A percentile compares a stretch with the other conserved stretches of the same genome.
phyloP scores from a whole-genome alignment of 2,329 filamentous ascomycete genomes.

The Biscogniauxia mediterranea region DNA sequence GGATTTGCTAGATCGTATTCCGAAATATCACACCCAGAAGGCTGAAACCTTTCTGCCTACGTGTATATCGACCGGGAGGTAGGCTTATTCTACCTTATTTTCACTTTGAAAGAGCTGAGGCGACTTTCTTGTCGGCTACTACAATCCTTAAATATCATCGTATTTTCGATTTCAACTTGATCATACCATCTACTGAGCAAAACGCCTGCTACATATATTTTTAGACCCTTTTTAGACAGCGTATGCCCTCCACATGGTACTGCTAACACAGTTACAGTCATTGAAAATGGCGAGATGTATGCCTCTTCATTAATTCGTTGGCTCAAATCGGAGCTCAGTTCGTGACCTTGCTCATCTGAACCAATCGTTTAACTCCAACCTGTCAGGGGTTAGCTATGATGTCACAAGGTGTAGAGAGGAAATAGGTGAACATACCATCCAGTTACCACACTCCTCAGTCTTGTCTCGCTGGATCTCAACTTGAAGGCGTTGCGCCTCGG shows the following conservation, averaged over 20 bases:
- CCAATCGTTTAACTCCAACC: constrained; percentile 74
- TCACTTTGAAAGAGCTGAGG: no score
- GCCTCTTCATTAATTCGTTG: neutral
- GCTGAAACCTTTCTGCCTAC: no score
- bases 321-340: constrained; percentile 14
- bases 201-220: neutral
- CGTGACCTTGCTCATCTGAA: constrained; percentile 77
- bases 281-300: neutral
- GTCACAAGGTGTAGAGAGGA: neutral
- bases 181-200: neutral
- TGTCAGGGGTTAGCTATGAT: constrained; percentile 43
- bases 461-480: constrained; percentile 74
- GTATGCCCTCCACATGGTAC: neutral
- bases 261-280: constrained; percentile 1
- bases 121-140: neutral
- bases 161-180: neutral
- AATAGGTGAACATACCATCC: constrained; percentile 66
- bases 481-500: constrained; percentile 65
- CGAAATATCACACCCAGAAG: no score
- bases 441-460: constrained; percentile 77
- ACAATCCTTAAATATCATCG: neutral
- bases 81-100: no score
- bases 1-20: no score
- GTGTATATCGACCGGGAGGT: no score
- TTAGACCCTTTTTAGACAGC: neutral